These are phyloP conservation scores for Neurospora sp. DNA, from an alignment of 495 filamentous ascomycete genomes.

Conservation along the genomic window DNA sequence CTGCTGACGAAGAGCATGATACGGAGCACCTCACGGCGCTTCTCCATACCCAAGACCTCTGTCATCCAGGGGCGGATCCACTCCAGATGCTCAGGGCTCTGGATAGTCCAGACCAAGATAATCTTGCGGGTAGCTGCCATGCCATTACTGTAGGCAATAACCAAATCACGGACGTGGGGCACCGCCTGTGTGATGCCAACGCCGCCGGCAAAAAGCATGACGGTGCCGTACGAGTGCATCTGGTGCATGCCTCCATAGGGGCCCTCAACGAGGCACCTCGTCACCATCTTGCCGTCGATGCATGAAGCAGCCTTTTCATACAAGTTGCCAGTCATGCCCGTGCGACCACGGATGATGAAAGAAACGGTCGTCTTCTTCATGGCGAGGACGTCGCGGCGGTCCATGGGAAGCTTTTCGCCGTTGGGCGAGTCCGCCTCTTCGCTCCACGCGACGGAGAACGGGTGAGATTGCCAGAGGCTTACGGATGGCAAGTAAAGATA, in stretches of 20 bases:
- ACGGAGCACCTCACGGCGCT: conserved; percentile 68
- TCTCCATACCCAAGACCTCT: conserved; percentile 74
- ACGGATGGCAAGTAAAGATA: conserved; percentile 74
- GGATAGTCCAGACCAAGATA: conserved; percentile 83
- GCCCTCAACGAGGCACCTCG: conserved; percentile 64
- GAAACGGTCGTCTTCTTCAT: conserved; percentile 57
- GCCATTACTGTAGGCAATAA: conserved; percentile 55
- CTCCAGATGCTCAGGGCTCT: conserved; percentile 76
- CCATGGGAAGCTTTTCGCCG: conserved; percentile 43
- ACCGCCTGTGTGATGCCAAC: conserved; percentile 87
- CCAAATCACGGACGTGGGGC: conserved; percentile 63
- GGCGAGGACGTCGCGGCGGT: conserved; percentile 46
- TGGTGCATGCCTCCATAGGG: conserved; percentile 65
- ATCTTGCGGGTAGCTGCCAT: conserved; percentile 70
- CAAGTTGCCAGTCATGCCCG: conserved; percentile 73
- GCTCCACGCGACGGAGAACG: conserved; percentile 58
- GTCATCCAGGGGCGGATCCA: conserved; percentile 98
- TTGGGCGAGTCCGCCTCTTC: conserved; percentile 40
- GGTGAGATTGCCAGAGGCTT: conserved; percentile 59
- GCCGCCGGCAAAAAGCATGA: conserved; percentile 77
- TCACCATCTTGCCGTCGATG: conserved; percentile 49
- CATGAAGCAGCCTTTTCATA: conserved; percentile 55
- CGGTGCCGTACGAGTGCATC: conserved; percentile 72
- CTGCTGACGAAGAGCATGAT: conserved; percentile 87
- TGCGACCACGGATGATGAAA: conserved; percentile 66